Evolutionary conservation across 2,329 filamentous ascomycete species (phyloP), one percentile per base, ranked within the genome.

Genomic region (Chalara sp.): DNA sequence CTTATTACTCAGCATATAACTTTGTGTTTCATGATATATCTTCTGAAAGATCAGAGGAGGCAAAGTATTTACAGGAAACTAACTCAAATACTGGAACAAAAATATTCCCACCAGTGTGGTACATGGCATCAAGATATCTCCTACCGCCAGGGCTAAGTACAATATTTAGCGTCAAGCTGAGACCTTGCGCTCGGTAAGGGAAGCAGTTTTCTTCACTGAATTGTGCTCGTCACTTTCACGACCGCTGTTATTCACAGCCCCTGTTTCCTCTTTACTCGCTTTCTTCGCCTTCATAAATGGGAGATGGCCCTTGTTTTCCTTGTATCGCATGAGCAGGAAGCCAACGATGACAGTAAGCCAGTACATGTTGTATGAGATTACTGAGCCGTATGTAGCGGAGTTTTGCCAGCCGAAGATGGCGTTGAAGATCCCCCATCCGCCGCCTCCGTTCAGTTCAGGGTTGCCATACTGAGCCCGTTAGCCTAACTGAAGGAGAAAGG

Each of bases 381-480:
- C 86, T 1, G 87, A 91, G 47, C 89, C 89, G 61, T 92, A 90
- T 1, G 89, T 95, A 5, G 87, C 90, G 10, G 86, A 89, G 71
- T 95, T 95, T 54, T 83, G 80, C 90, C 90, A 96, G 52, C 90
- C 89, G 8, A 95, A 75, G 48, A 95, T 76, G 52, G 87, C 83
- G 61, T 95, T 92, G 75, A 95, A 89, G 58, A 95, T 82, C 50
- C 87, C 88, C 89, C 89, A 95, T 43, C 86, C 87, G 37, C 84
- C 83, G 45, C 85, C 85, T 31, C 86, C 85, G 55, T 88, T 83
- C 39, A 84, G 68, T 48, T 81, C 71, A 0, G 89, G 85, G 61
- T 80, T 91, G 66, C 88, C 93, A 72, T 87, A 95, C 82, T 87
- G 53, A 40, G 12, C n/a, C 6, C 6, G 29, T 59, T 46, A 58